phyloP scores from a whole-genome alignment of 2,329 filamentous ascomycete genomes.

The Alternaria arbusti region DNA sequence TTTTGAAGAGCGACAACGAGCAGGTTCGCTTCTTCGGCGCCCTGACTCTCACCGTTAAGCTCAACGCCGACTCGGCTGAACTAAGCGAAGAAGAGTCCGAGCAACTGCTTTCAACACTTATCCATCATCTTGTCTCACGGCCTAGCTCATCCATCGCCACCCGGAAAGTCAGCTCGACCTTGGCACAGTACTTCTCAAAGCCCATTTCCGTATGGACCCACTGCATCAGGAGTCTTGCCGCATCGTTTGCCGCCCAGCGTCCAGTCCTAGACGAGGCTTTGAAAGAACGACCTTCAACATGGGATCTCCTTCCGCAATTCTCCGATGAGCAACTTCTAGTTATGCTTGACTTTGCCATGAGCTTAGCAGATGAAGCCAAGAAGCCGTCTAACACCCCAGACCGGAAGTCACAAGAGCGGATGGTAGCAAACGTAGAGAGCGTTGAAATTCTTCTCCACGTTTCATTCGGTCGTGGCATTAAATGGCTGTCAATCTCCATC shows the following conservation, averaged over 20 bases:
- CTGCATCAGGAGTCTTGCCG: slow-evolving; percentile 68
- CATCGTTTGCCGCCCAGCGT: slow-evolving; percentile 61
- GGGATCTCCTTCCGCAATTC: slow-evolving; percentile 56
- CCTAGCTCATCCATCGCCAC: slow-evolving; percentile 65
- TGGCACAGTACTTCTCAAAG: slow-evolving; percentile 77
- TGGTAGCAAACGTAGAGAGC: slow-evolving; percentile 60
- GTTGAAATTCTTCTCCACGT: slow-evolving; percentile 57
- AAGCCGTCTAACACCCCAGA: slow-evolving; percentile 70
- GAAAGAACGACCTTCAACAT: slow-evolving; percentile 51
- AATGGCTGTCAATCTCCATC: slow-evolving; percentile 37
- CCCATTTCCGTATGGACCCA: slow-evolving; percentile 71
- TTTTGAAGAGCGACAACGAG: slow-evolving; percentile 72
- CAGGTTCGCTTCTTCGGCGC: slow-evolving; percentile 92
- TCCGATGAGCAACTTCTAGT: slow-evolving; percentile 61
- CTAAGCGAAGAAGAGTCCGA: slow-evolving; percentile 44
- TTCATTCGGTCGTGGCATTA: slow-evolving; percentile 45
- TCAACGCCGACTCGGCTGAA: slow-evolving; percentile 79
- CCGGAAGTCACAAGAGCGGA: slow-evolving; percentile 57
- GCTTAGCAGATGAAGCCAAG: slow-evolving; percentile 69
- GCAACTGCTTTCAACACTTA: slow-evolving; percentile 46
- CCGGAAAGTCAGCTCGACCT: slow-evolving; percentile 77
- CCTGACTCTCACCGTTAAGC: slow-evolving; percentile 89
- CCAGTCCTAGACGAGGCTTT: slow-evolving; percentile 58
- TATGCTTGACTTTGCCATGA: slow-evolving; percentile 69
- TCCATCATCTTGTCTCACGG: slow-evolving; percentile 40